Base-by-base conservation (phyloP, 805 yeast genomes). In the Vanderwaltozyma yarrowii region DNA sequence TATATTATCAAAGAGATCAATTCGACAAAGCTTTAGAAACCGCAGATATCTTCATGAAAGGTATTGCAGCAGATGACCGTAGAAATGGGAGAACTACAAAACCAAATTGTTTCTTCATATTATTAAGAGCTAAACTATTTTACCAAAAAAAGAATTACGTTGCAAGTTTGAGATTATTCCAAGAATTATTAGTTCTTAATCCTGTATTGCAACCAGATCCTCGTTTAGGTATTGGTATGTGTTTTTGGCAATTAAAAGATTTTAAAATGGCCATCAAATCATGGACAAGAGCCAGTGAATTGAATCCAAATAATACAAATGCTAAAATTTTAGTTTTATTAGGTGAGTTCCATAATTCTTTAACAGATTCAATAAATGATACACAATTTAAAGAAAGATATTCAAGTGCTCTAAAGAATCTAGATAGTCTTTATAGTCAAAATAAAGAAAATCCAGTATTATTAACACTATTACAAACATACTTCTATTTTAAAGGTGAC, bases 191-290 rank as follows among this genome's bases (percentile, higher is more conserved):
- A 46, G 70, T 79, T 25, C 67, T 78, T 35, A 79, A 86, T 44
- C 96, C 96, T 2, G 56, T 80, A 27, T 64, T 81, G 48, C 73
- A 73, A 48, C 96, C 97, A 4, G 96, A 89, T 62, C 94, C 96
- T 15, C 71, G 99, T 60, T 72, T 92, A 43, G 99, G 97, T 21
- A 76, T 89, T 43, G 99, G 98, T 26, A 65, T 92, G 46, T 88
- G 96, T 60, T 89, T 79, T 56, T 92, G 96, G 96, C 74, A 74
- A 43, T 65, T 92, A 44, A 80, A 80, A 37, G 94, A 85, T 57
- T 73, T 74, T 45, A 72, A 71, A 36, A 72, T 85, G 65, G 97
- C 98, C 0, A 53, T 71, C 6, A 64, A 66, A 35, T 80, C 97
- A 0, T 92, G 97, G 96, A 72, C 74, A 44, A 73, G 96, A 52